A percentile compares a stretch with the other conserved stretches of the same genome.
Evolutionary conservation across 345 rosid species (phyloP).

Genomic region (Alliaria petiolata): DNA sequence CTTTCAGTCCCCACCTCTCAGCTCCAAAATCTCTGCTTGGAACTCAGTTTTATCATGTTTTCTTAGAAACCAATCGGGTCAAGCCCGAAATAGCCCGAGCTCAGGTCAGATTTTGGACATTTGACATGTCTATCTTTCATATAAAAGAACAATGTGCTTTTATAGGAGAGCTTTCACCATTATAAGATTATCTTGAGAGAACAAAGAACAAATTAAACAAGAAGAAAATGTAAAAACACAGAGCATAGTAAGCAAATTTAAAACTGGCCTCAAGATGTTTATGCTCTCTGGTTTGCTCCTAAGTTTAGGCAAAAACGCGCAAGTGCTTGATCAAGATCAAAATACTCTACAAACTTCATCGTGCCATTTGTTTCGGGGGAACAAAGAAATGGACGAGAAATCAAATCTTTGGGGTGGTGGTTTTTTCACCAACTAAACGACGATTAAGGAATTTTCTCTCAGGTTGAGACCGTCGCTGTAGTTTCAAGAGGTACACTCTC

Average conservation of each 20-base stretch:
- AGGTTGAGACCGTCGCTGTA: constrained; percentile 28
- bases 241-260: not conserved
- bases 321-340: not conserved
- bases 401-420: not conserved
- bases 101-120: not conserved
- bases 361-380: not conserved
- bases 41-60: not conserved
- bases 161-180: not conserved
- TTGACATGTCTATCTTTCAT: not conserved
- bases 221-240: not conserved
- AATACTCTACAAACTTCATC: constrained; percentile 16
- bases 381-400: not conserved
- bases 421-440: constrained; percentile 11
- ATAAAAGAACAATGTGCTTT: not conserved
- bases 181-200: not conserved
- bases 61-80: not conserved
- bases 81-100: not conserved
- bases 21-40: not conserved
- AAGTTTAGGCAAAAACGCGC: not conserved
- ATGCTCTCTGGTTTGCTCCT: constrained; percentile 12
- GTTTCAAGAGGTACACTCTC: constrained; percentile 48
- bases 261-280: constrained; percentile 18
- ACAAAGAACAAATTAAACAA: not conserved
- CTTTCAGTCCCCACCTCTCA: constrained; percentile 15
- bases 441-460: not conserved